A percentile compares a stretch with the other conserved stretches of the same genome.
Evolutionary conservation across 306 rosid species (phyloP).

Genomic region (Malus asiatica): DNA sequence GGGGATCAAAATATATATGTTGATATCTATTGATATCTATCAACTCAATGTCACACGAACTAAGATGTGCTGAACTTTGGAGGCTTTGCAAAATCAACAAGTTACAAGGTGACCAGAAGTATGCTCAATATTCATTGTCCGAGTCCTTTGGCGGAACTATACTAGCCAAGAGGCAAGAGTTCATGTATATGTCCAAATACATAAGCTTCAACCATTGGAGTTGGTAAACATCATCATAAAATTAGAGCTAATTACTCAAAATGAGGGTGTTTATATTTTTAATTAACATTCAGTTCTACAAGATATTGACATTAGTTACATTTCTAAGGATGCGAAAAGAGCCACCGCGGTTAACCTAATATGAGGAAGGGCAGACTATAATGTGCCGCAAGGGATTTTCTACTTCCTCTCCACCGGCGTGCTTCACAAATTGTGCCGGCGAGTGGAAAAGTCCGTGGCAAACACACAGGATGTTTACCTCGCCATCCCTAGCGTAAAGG

Average conservation of each 20-base stretch:
- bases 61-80: neutral
- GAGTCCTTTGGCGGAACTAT: neutral
- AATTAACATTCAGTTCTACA: neutral
- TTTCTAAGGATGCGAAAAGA: neutral
- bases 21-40: neutral
- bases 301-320: neutral
- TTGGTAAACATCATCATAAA: neutral
- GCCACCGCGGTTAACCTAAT: neutral
- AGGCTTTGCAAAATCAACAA: neutral
- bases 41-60: neutral
- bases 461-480: slow-evolving; percentile 51
- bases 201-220: neutral
- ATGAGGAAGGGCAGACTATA: slow-evolving; percentile 22
- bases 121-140: neutral
- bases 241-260: neutral
- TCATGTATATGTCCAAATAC: neutral
- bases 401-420: slow-evolving; percentile 50
- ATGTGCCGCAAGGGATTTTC: slow-evolving; percentile 63
- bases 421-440: slow-evolving; percentile 57
- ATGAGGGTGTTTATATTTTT: neutral
- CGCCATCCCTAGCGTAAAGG: slow-evolving; percentile 32
- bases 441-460: slow-evolving; percentile 69
- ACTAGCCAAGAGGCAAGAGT: neutral
- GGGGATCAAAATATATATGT: neutral
- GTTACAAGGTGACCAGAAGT: neutral